Evolutionary conservation across 805 yeast genomes (phyloP), one percentile per base, ranked within the genome.

Genomic region (Candida germanica): DNA sequence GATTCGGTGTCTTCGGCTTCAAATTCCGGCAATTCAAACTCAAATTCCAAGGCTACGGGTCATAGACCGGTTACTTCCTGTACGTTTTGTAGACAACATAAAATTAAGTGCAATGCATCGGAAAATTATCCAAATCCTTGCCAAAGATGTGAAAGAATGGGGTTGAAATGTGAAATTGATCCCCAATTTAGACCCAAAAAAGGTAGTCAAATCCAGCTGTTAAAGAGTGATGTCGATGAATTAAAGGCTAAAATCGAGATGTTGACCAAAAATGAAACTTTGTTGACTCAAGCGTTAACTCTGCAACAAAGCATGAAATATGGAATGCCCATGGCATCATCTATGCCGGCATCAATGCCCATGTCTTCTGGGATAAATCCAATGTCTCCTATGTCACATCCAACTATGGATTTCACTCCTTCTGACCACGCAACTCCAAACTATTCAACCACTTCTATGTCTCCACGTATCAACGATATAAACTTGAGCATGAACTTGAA

Each of bases 31-130:
- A 11, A 13, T 16, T 27, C 44, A 37, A 26, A 8, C 8, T 17
- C 14, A 7, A 38, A 33, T 8, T 25, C 39, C 2, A 45, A 45
- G 24, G 23, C 40, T 6, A 56, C 69, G 1, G 69, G 69, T 12
- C 91, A 85, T 51, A 64, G 96, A 38, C 96, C 96, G 0, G 94
- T 88, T 1, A 87, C 95, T 0, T 83, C 95, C 3, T 89, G 97
- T 55, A 86, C 96, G 0, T 93, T 87, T 56, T 89, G 97, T 54
- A 77, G 97, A 34, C 96, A 89, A 55, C 96, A 88, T 58, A 89
- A 89, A 59, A 87, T 89, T 57, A 84, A 83, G 54, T 89, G 97
- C 61, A 87, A 89, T 54, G 97, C 97, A 1, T 75, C 87, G 3
- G 89, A 83, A 15, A 77, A 81, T 44, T 83, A 75, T 47, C 96